A percentile compares a stretch with the other conserved stretches of the same genome.
phyloP scores from a whole-genome alignment of 495 filamentous ascomycete genomes.

The Lophiotrema nucula region DNA sequence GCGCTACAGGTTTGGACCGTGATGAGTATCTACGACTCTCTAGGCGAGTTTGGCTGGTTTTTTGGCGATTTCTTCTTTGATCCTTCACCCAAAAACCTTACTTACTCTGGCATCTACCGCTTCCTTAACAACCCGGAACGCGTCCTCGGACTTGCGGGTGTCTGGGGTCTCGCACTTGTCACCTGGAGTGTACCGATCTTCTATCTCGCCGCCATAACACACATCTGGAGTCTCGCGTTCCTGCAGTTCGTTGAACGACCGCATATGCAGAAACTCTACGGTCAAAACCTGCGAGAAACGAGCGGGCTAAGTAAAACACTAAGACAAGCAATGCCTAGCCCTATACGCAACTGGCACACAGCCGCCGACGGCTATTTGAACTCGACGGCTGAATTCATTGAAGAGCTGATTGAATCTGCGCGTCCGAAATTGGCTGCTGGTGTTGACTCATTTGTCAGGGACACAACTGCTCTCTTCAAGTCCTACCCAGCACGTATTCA shows the following conservation, averaged over 20 bases:
- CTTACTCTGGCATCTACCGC: constrained; percentile 95
- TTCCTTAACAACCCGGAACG: constrained; percentile 97
- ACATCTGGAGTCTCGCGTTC: constrained; percentile 80
- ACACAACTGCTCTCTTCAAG: constrained; percentile 84
- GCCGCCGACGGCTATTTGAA: constrained; percentile 85
- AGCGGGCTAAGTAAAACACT: constrained; percentile 90
- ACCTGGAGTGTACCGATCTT: constrained; percentile 83
- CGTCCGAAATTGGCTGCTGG: constrained; percentile 82
- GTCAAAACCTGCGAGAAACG: constrained; percentile 74
- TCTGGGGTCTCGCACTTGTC: constrained; percentile 93
- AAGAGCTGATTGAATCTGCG: constrained; percentile 86
- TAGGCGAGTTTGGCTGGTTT: constrained; percentile 99
- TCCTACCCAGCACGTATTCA: constrained; percentile 86
- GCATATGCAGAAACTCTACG: constrained; percentile 98
- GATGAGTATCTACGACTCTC: constrained; percentile 89
- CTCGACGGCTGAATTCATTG: constrained; percentile 80
- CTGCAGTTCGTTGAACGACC: constrained; percentile 93
- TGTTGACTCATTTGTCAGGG: constrained; percentile 80
- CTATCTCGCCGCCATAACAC: constrained; percentile 77
- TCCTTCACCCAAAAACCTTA: constrained; percentile 69
- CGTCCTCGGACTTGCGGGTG: constrained; percentile 87
- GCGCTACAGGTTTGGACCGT: constrained; percentile 91
- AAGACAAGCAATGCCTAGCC: constrained; percentile 81
- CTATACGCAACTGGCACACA: constrained; percentile 70
- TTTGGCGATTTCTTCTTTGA: constrained; percentile 98